A percentile compares a stretch with the other conserved stretches of the same genome.
Conservation (phyloP, 1,284 basidiomycete species). For the Cutaneotrichosporon mucoides region DNA sequence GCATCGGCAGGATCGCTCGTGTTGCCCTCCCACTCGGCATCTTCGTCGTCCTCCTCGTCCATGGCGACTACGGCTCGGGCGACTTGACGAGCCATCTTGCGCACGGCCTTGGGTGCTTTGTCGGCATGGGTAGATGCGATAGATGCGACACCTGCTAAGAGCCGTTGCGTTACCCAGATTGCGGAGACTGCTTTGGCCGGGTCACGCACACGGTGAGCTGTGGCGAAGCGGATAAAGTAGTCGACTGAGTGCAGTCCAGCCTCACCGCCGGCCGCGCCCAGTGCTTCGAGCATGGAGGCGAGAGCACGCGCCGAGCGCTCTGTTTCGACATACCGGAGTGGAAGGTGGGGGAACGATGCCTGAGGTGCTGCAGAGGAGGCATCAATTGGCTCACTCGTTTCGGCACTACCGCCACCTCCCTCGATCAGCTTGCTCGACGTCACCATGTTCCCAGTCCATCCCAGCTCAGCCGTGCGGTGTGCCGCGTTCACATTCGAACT, state of each 20-base stretch:
- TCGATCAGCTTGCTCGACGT: slow-evolving; percentile 19
- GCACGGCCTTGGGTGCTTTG: slow-evolving; percentile 53
- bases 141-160: slow-evolving; percentile 67
- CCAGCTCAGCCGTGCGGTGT: slow-evolving; percentile 36
- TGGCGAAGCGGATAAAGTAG: slow-evolving; percentile 66
- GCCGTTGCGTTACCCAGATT: slow-evolving; percentile 71
- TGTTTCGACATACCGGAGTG: slow-evolving; percentile 61
- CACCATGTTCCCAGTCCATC: slow-evolving; percentile 41
- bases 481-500: slow-evolving; percentile 42
- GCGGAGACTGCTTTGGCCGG: slow-evolving; percentile 61
- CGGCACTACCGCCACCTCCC: background rate
- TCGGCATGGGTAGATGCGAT: slow-evolving; percentile 30
- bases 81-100: slow-evolving; percentile 63
- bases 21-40: slow-evolving; percentile 58
- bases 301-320: slow-evolving; percentile 58
- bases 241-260: slow-evolving; percentile 69
- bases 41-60: slow-evolving; percentile 69
- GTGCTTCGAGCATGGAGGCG: slow-evolving; percentile 63
- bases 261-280: slow-evolving; percentile 66
- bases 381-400: no score
- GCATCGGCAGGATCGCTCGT: slow-evolving; percentile 12
- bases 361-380: no score
- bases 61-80: slow-evolving; percentile 62
- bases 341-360: slow-evolving; percentile 45
- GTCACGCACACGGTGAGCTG: slow-evolving; percentile 35